A percentile compares a stretch with the other conserved stretches of the same genome.
Conservation (phyloP, 768 basidiomycete species). For the Pulveroboletus sp. region DNA sequence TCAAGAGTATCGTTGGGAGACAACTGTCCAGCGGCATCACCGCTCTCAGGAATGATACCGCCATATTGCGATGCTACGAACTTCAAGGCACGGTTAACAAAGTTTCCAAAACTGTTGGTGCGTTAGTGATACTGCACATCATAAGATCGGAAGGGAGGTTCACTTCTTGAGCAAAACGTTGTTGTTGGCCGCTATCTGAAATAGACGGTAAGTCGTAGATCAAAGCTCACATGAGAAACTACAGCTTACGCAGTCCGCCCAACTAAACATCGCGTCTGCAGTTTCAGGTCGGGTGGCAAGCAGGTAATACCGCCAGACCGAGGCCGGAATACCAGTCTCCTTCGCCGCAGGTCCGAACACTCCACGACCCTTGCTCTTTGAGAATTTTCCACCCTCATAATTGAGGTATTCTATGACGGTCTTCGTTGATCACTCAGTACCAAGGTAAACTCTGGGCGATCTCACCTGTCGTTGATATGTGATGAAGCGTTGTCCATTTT, state of each 20-base stretch:
- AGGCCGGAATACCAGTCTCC: slow-evolving; percentile 88
- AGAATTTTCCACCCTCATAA: slow-evolving; percentile 98
- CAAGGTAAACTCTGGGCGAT: not conserved
- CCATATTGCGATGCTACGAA: slow-evolving; percentile 86
- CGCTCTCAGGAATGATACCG: slow-evolving; percentile 73
- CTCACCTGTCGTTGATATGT: slow-evolving; percentile 91
- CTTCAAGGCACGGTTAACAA: slow-evolving; percentile 91
- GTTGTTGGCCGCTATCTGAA: slow-evolving; percentile 86
- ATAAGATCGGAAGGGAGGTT: slow-evolving; percentile 12
- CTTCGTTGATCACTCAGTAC: not conserved
- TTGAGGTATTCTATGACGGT: slow-evolving; percentile 79
- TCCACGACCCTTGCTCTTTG: slow-evolving; percentile 93
- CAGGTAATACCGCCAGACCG: slow-evolving; percentile 97
- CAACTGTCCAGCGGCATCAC: slow-evolving; percentile 63
- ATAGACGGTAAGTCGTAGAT: not conserved
- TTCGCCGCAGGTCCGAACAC: slow-evolving; percentile 94
- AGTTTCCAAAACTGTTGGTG: slow-evolving; percentile 81
- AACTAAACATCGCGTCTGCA: slow-evolving; percentile 93
- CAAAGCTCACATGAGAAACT: not conserved
- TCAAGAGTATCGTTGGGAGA: slow-evolving; percentile 64
- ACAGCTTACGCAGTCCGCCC: slow-evolving; percentile 80
- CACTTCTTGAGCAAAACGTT: slow-evolving; percentile 91
- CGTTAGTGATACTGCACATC: not conserved
- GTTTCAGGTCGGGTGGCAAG: slow-evolving; percentile 91
- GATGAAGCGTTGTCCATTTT: slow-evolving; percentile 90